phyloP scores from a whole-genome alignment of 306 rosid species.

The Macrotyloma uniflorum region DNA sequence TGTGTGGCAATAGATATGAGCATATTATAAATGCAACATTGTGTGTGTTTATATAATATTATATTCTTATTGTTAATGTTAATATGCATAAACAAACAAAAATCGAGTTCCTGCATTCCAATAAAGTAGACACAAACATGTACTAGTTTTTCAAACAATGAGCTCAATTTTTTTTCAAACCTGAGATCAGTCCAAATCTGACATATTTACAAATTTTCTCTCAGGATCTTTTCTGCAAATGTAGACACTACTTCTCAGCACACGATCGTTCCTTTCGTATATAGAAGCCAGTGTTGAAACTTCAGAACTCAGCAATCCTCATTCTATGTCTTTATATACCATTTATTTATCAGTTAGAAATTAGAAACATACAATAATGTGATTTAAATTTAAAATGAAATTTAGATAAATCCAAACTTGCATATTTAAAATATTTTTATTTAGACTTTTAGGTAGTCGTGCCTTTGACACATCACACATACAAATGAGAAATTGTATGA shows the following conservation, averaged over 20 bases:
- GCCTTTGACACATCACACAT: slow-evolving; percentile 17
- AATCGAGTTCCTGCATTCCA: not conserved
- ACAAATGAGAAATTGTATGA: not conserved
- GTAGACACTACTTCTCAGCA: not conserved
- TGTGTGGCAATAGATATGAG: not conserved
- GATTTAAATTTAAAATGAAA: slow-evolving; percentile 14
- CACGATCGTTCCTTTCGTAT: not conserved
- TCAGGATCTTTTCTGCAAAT: slow-evolving; percentile 18
- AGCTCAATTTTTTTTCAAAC: not conserved
- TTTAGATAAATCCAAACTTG: not conserved
- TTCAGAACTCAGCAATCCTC: not conserved
- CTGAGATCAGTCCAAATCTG: slow-evolving; percentile 2
- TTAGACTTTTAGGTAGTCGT: slow-evolving; percentile 17
- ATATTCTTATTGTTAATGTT: not conserved
- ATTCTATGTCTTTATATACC: not conserved
- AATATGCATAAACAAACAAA: not conserved
- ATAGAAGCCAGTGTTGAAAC: not conserved
- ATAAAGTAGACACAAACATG: slow-evolving; percentile 34
- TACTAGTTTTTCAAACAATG: not conserved
- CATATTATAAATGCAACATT: not conserved
- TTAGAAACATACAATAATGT: not conserved
- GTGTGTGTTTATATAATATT: not conserved
- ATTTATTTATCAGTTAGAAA: not conserved
- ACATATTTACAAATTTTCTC: not conserved
- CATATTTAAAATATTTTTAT: not conserved